These are phyloP conservation scores for Primulina tabacum DNA, from an alignment of 257 asterid genomes.

Conservation along the genomic window DNA sequence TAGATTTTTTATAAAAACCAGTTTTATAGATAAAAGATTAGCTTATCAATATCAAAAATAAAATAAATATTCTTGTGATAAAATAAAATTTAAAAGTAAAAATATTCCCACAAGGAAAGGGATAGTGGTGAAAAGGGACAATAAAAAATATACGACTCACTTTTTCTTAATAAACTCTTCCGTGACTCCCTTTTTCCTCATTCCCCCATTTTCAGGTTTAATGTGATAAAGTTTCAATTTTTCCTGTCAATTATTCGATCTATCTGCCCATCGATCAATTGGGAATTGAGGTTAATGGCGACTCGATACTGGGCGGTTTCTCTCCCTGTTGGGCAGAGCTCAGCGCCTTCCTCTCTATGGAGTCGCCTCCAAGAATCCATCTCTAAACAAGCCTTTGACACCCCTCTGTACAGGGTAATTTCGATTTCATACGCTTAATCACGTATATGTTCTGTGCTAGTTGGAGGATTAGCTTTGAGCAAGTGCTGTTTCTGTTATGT, in stretches of 20 bases:
- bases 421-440: slow-evolving; percentile 9
- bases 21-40: too few relatives aligned
- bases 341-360: slow-evolving; percentile 68
- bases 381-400: slow-evolving; percentile 85
- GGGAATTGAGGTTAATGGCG: slow-evolving; percentile 49
- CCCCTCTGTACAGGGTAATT: slow-evolving; percentile 82
- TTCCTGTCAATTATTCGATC: slow-evolving; percentile 13
- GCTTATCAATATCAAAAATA: too few relatives aligned
- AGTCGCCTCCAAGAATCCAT: slow-evolving; percentile 86
- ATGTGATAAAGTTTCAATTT: neutral
- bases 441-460: neutral
- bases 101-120: too few relatives aligned
- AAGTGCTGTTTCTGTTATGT: neutral
- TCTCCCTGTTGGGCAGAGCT: slow-evolving; percentile 65
- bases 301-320: slow-evolving; percentile 94
- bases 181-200: too few relatives aligned
- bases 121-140: too few relatives aligned
- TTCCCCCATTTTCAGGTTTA: too few relatives aligned
- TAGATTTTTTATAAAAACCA: too few relatives aligned
- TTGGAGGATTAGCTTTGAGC: slow-evolving; percentile 28
- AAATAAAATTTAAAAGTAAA: too few relatives aligned
- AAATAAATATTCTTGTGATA: too few relatives aligned
- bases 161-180: too few relatives aligned
- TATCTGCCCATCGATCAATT: neutral
- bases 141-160: too few relatives aligned